Percentiles rank a stretch among this genome's conserved stretches.
Conservation (phyloP, 345 rosid species). For the Arabis alpina region DNA sequence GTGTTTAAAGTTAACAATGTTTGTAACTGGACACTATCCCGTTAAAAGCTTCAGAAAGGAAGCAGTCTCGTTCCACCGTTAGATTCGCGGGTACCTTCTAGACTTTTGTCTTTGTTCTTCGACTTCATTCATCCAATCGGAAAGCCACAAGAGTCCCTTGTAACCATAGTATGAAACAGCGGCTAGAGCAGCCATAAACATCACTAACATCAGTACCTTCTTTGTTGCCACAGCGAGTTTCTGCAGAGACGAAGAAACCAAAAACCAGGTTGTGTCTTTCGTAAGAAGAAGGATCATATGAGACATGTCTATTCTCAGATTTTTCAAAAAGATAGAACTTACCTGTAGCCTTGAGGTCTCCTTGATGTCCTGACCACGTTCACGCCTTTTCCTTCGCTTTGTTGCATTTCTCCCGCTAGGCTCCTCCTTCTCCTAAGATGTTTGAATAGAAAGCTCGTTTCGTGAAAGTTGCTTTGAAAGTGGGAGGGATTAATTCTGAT, state of each 20-base stretch:
- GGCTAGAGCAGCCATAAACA: conserved; percentile 42
- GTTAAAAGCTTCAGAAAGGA: conserved; percentile 25
- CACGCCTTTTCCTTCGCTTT: conserved; percentile 72
- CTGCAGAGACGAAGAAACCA: conserved; percentile 43
- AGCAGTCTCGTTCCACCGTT: conserved; percentile 10
- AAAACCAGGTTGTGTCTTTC: too few relatives aligned
- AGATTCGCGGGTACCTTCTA: conserved; percentile 47
- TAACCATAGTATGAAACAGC: conserved; percentile 69
- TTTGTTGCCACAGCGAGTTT: conserved; percentile 48
- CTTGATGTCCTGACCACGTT: conserved; percentile 54
- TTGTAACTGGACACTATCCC: conserved; percentile 21
- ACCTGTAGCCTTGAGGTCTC: conserved; percentile 49
- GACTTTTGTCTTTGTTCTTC: conserved; percentile 62
- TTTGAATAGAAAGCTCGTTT: not conserved
- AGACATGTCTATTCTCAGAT: too few relatives aligned
- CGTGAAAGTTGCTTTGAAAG: not conserved
- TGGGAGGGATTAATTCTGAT: conserved; percentile 8
- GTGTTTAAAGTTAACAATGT: conserved; percentile 11
- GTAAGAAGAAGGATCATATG: too few relatives aligned
- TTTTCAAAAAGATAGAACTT: too few relatives aligned
- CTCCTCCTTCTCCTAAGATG: conserved; percentile 61
- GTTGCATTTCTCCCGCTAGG: conserved; percentile 50
- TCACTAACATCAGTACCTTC: conserved; percentile 51
- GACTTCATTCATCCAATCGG: conserved; percentile 87
- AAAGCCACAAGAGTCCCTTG: conserved; percentile 74